Evolutionary conservation across 805 yeast genomes (phyloP).

Genomic region (Barnettozyma populi): DNA sequence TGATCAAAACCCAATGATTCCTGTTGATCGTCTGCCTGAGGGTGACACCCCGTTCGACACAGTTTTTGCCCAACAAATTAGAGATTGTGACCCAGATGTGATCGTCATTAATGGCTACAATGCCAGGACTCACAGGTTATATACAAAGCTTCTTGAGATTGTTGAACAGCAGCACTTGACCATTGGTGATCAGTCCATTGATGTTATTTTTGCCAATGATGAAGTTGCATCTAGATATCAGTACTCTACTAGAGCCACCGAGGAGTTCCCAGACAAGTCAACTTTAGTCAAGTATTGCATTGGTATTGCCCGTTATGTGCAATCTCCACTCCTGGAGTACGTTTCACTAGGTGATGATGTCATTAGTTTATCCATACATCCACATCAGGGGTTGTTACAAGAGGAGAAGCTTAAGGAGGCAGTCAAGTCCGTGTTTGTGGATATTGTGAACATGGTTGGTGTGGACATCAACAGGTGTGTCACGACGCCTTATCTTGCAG

Average conservation of each 20-base stretch:
- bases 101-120: conserved; percentile 87
- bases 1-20: conserved; percentile 58
- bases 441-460: conserved; percentile 86
- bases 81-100: conserved; percentile 75
- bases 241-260: conserved; percentile 64
- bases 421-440: conserved; percentile 78
- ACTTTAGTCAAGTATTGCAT: conserved; percentile 77
- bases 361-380: conserved; percentile 59
- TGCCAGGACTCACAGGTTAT: conserved; percentile 60
- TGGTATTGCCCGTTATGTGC: conserved; percentile 86
- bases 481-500: conserved; percentile 65
- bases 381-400: conserved; percentile 67
- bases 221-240: conserved; percentile 90
- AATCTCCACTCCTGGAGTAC: conserved; percentile 89
- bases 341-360: conserved; percentile 75
- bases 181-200: conserved; percentile 50
- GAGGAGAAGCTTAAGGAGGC: conserved; percentile 59
- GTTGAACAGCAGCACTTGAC: conserved; percentile 50
- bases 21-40: conserved; percentile 34
- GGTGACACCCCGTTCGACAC: conserved; percentile 59
- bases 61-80: conserved; percentile 54
- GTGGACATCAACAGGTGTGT: conserved; percentile 90
- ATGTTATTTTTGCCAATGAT: conserved; percentile 80
- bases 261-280: conserved; percentile 82
- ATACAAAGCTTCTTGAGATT: conserved; percentile 48